These are phyloP conservation scores for Debaryomyces udenii DNA, from an alignment of 1,139 yeast species.

Conservation along the genomic window DNA sequence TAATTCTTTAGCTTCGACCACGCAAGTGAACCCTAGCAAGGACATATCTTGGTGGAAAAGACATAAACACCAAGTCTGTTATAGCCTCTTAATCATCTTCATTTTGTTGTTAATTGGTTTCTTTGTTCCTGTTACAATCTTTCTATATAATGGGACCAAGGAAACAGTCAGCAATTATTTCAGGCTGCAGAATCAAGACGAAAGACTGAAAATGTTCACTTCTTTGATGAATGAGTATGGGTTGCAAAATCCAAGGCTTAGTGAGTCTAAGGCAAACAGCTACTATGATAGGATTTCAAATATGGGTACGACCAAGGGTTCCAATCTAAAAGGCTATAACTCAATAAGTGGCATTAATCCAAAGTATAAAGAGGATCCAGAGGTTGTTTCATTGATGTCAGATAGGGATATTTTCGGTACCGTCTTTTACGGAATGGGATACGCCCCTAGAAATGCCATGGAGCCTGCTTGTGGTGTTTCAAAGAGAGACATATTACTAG, in stretches of 20 bases:
- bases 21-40: neutral
- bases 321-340: constrained; percentile 17
- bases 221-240: constrained; percentile 8
- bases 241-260: neutral
- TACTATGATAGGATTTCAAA: neutral
- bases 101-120: constrained; percentile 21
- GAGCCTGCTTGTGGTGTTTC: constrained; percentile 57
- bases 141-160: constrained; percentile 27
- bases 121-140: constrained; percentile 25
- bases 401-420: constrained; percentile 25
- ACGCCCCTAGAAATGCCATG: constrained; percentile 56
- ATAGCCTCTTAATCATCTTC: constrained; percentile 15
- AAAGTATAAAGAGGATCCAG: constrained; percentile 30
- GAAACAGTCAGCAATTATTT: constrained; percentile 23
- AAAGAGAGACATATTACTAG: constrained; percentile 53
- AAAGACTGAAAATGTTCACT: constrained; percentile 13
- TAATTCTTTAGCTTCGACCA: neutral
- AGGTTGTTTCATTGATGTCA: constrained; percentile 35
- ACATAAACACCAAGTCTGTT: constrained; percentile 8
- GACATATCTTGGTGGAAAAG: constrained; percentile 4
- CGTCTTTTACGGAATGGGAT: constrained; percentile 59
- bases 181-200: constrained; percentile 8
- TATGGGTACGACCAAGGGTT: constrained; percentile 9
- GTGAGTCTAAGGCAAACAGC: neutral
- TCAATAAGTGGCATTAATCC: constrained; percentile 29